Evolutionary conservation across 2,329 filamentous ascomycete species (phyloP).

Genomic region (Ophidiomyces ophidiicola): DNA sequence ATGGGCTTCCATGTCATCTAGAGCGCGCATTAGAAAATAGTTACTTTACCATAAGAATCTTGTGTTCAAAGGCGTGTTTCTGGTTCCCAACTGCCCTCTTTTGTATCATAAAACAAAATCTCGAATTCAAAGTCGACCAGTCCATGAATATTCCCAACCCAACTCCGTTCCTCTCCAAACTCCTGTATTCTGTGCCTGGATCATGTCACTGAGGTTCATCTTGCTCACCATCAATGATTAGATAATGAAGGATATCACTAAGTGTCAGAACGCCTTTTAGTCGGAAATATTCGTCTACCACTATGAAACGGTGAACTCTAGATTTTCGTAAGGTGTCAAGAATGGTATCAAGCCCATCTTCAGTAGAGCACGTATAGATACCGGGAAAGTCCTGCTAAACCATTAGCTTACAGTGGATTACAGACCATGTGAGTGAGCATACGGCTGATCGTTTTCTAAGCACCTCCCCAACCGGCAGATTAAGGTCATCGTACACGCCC

Average conservation of each 20-base stretch:
- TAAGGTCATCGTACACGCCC: constrained; percentile 80
- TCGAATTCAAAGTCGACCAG: constrained; percentile 2
- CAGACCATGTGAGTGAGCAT: constrained; percentile 19
- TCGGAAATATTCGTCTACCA: constrained; percentile 79
- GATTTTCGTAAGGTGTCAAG: constrained; percentile 95
- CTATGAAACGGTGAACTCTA: constrained; percentile 79
- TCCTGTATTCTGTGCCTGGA: constrained; percentile 3
- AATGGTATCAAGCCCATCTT: constrained; percentile 86
- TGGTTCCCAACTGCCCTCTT: constrained; percentile 4
- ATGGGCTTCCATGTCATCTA: too few relatives aligned
- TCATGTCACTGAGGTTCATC: constrained; percentile 33
- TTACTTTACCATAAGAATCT: too few relatives aligned
- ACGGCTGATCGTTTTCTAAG: constrained; percentile 71
- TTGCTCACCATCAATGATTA: constrained; percentile 67
- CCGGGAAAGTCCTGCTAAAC: constrained; percentile 64
- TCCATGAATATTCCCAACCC: constrained; percentile 5
- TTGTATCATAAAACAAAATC: constrained; percentile 1
- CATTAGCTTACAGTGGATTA: constrained; percentile 1
- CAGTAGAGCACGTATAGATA: constrained; percentile 88
- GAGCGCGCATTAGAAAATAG: too few relatives aligned
- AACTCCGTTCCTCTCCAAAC: constrained; percentile 9
- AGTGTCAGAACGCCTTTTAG: constrained; percentile 83
- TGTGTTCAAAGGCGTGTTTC: too few relatives aligned
- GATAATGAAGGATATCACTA: constrained; percentile 93
- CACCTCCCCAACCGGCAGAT: constrained; percentile 75